Percentiles rank a stretch among this genome's conserved stretches.
Conservation (phyloP, 2,329 filamentous ascomycete species). For the Arthrobotrys sphaeroides region DNA sequence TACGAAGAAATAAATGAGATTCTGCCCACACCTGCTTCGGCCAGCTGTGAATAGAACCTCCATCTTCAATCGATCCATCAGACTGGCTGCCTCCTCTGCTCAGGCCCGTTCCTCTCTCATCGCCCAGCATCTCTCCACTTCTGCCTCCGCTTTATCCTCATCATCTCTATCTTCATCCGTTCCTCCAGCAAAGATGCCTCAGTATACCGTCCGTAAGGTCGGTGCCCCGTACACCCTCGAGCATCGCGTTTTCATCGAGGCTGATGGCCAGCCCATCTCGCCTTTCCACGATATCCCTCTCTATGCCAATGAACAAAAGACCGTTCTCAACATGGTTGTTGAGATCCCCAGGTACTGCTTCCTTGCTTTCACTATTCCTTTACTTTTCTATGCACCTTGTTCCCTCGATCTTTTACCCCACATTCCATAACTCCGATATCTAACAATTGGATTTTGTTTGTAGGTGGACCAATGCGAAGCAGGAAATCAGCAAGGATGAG, state of each 20-base stretch:
- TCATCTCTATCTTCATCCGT: background rate
- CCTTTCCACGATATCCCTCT: conserved; percentile 99
- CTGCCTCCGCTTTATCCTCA: background rate
- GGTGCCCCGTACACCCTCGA: conserved; percentile 90
- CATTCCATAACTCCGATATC: background rate
- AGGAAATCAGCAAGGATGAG: conserved; percentile 99
- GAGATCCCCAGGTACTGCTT: conserved; percentile 77
- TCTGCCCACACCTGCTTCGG: conserved; percentile 41
- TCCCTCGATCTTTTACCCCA: background rate
- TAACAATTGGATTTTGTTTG: background rate
- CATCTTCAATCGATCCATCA: conserved; percentile 32
- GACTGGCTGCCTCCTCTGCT: conserved; percentile 40
- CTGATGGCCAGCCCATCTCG: conserved; percentile 92
- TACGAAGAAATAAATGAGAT: conserved; percentile 50
- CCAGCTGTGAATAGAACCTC: conserved; percentile 42
- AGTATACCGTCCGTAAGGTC: conserved; percentile 85
- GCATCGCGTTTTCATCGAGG: conserved; percentile 97
- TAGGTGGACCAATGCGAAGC: conserved; percentile 99
- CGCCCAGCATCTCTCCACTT: conserved; percentile 36
- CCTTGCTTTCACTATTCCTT: too few relatives aligned
- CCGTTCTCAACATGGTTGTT: conserved; percentile 97
- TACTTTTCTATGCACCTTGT: background rate
- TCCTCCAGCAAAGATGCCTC: conserved; percentile 65
- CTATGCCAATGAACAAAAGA: conserved; percentile 89
- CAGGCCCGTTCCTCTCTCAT: conserved; percentile 49